phyloP scores from a whole-genome alignment of 73 alveolate species.

The Tetrahymena elliotti region DNA sequence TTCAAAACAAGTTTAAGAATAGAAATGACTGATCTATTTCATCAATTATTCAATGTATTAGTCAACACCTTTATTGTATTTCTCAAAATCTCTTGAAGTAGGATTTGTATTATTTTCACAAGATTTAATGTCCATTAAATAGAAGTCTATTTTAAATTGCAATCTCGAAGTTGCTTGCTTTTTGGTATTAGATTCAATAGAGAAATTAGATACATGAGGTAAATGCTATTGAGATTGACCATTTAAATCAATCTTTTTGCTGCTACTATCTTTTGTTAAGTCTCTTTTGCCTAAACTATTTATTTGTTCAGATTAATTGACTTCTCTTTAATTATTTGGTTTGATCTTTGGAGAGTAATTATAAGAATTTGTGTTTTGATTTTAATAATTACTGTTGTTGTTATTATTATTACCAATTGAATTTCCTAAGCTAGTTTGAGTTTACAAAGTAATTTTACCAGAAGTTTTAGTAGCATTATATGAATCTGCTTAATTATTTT shows the following conservation, averaged over 20 bases:
- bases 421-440: neutral
- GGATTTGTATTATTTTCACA: neutral
- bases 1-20: neutral
- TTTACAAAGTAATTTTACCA: neutral
- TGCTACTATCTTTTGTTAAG: neutral
- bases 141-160: neutral
- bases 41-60: neutral
- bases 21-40: neutral
- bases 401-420: neutral
- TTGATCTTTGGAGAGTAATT: neutral
- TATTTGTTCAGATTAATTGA: neutral
- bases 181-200: neutral
- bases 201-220: neutral
- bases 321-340: neutral
- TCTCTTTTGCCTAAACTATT: neutral
- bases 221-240: neutral
- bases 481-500: neutral
- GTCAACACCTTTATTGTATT: neutral
- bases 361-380: neutral
- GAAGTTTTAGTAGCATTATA: neutral
- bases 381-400: neutral
- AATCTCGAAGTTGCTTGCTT: neutral
- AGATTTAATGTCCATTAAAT: neutral
- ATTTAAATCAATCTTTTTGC: neutral
- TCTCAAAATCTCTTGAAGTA: neutral